Percentiles rank a stretch among this genome's conserved stretches.
phyloP scores from a whole-genome alignment of 371 early-diverging fungal genomes.

The Batkoa obscura region DNA sequence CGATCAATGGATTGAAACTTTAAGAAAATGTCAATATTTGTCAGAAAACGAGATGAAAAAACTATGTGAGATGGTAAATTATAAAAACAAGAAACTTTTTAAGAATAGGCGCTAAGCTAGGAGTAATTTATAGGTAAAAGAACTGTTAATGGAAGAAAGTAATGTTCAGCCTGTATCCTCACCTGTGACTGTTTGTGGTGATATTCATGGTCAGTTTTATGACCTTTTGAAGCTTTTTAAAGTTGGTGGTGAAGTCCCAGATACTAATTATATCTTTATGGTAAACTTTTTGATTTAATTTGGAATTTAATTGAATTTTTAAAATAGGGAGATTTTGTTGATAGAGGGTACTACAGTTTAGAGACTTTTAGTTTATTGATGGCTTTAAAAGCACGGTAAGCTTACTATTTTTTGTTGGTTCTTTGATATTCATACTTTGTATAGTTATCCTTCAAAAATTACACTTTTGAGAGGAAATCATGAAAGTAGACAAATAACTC shows the following conservation, averaged over 20 bases:
- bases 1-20: slow-evolving; percentile 79
- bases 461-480: slow-evolving; percentile 98
- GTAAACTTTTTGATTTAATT: neutral
- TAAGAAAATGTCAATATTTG: slow-evolving; percentile 78
- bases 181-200: slow-evolving; percentile 95
- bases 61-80: slow-evolving; percentile 81
- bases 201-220: slow-evolving; percentile 98
- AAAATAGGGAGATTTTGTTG: slow-evolving; percentile 90
- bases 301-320: neutral
- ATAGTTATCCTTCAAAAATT: slow-evolving; percentile 86
- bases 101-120: neutral
- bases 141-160: slow-evolving; percentile 82
- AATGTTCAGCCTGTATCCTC: slow-evolving; percentile 87
- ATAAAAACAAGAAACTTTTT: neutral
- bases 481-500: slow-evolving; percentile 94
- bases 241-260: slow-evolving; percentile 92
- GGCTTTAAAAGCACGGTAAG: slow-evolving; percentile 64
- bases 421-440: neutral
- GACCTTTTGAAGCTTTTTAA: slow-evolving; percentile 96
- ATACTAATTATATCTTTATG: slow-evolving; percentile 97
- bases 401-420: neutral
- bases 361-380: slow-evolving; percentile 93
- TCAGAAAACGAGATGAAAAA: slow-evolving; percentile 83
- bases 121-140: slow-evolving; percentile 51
- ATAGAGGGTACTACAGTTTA: slow-evolving; percentile 97